Conservation (phyloP, 163 green algal species). For the Trebouxia gelatinosa region DNA sequence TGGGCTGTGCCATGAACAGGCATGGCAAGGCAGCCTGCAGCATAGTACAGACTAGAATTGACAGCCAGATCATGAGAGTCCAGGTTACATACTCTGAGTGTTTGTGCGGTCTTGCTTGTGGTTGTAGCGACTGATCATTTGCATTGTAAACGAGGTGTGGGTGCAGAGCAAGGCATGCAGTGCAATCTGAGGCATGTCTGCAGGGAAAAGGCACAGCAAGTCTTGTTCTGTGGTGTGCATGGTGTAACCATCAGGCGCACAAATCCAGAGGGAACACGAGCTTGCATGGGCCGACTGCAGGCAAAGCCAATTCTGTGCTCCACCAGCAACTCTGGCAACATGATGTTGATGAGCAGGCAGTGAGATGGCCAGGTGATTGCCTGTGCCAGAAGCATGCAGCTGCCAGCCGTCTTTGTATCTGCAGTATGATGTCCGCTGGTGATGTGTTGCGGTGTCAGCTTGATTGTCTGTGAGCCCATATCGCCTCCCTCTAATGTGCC, state of each 20-base stretch:
- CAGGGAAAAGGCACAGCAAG: too few species aligned
- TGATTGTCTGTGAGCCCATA: constrained; percentile 53
- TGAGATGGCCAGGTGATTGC: background rate
- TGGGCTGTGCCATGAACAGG: constrained; percentile 47
- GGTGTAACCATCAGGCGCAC: too few species aligned
- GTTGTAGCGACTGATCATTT: too few species aligned
- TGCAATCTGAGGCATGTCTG: too few species aligned
- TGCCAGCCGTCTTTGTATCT: constrained; percentile 76
- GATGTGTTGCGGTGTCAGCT: constrained; percentile 44
- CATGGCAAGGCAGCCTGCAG: constrained; percentile 70
- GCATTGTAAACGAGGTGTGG: too few species aligned
- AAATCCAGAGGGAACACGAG: too few species aligned
- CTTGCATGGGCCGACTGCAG: too few species aligned
- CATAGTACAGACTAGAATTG: too few species aligned
- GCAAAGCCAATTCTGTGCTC: background rate
- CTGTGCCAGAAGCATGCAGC: constrained; percentile 74
- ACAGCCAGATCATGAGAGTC: constrained; percentile 4
- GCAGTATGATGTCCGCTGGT: constrained; percentile 39
- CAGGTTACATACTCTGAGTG: background rate
- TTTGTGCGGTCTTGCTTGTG: too few species aligned
- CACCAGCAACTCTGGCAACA: background rate
- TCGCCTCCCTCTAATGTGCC: constrained; percentile 48
- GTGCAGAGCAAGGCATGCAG: too few species aligned
- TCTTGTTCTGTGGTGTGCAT: too few species aligned
- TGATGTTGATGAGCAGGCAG: too few species aligned